phyloP scores from a whole-genome alignment of 2,329 filamentous ascomycete genomes.

The Cladosporium sp. region DNA sequence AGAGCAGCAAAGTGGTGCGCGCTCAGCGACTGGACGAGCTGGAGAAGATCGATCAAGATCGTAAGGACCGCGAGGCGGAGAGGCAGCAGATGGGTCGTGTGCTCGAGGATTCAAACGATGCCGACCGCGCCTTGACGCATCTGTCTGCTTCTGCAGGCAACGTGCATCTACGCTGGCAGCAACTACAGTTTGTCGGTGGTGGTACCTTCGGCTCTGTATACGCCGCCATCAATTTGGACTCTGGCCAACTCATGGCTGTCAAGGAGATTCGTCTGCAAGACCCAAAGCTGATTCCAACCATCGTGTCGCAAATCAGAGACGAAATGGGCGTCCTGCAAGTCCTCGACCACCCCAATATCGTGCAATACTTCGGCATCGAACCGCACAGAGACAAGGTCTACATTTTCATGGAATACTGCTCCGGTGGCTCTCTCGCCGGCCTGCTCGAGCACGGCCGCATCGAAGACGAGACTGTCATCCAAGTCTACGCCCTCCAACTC shows the following conservation, averaged over 20 bases:
- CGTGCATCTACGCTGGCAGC: constrained; percentile 94
- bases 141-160: constrained; percentile 93
- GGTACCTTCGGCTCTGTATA: constrained; percentile 98
- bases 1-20: constrained; percentile 70
- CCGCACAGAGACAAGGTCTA: constrained; percentile 99
- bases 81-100: constrained; percentile 85
- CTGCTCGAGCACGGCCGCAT: constrained; percentile 93
- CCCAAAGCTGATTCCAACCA: constrained; percentile 89
- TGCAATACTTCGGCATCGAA: constrained; percentile 96
- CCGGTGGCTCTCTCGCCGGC: constrained; percentile 83
- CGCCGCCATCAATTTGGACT: constrained; percentile 93
- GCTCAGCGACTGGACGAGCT: constrained; percentile 72
- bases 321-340: constrained; percentile 97
- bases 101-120: constrained; percentile 90
- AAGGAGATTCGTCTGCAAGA: constrained; percentile 98
- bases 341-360: constrained; percentile 94
- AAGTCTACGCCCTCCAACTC: constrained; percentile 92
- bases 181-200: constrained; percentile 95
- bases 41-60: constrained; percentile 68
- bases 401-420: constrained; percentile 99
- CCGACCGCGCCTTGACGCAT: constrained; percentile 89
- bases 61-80: constrained; percentile 77
- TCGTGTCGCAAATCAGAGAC: constrained; percentile 89
- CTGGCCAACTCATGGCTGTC: constrained; percentile 93
- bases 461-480: constrained; percentile 95